Percentiles rank a stretch among this genome's conserved stretches.
phyloP scores from a whole-genome alignment of 176 grass and related monocot genomes.

The Dactylis glomerata region DNA sequence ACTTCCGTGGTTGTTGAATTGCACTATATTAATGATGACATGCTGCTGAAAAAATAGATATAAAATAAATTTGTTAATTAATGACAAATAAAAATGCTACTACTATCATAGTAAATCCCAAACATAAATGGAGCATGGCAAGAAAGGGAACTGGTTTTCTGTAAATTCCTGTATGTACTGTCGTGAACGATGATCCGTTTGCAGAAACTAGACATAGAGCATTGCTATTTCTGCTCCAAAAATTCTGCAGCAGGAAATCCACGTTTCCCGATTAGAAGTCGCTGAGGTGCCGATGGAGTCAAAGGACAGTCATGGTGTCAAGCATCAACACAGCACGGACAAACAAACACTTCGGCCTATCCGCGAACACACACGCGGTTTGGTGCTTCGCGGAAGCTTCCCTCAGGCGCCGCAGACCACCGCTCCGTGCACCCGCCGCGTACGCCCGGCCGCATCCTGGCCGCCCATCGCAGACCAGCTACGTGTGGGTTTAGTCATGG shows the following conservation, averaged over 20 bases:
- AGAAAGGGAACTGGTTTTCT: no score
- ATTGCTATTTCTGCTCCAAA: not conserved
- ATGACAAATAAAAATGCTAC: not conserved
- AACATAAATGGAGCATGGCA: not conserved
- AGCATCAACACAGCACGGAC: not conserved
- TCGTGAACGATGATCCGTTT: not conserved
- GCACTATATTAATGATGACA: no score
- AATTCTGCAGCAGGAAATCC: no score
- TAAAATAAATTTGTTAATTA: not conserved
- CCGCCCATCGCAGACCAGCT: not conserved
- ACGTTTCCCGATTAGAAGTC: no score
- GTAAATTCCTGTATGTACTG: no score
- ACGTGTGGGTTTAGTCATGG: not conserved
- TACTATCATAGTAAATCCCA: no score
- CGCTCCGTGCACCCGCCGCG: not conserved
- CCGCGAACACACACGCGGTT: not conserved
- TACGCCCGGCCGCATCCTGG: not conserved
- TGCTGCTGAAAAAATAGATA: not conserved
- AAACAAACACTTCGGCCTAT: not conserved
- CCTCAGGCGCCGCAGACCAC: not conserved
- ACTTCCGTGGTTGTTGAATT: not conserved
- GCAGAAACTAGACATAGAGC: not conserved
- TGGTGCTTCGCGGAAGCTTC: conserved; percentile 6
- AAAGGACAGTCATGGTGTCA: not conserved
- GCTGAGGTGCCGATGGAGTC: no score